Percentiles rank a stretch among this genome's conserved stretches.
Evolutionary conservation across 345 rosid genomes (phyloP).

Genomic region (Balakata baccata): DNA sequence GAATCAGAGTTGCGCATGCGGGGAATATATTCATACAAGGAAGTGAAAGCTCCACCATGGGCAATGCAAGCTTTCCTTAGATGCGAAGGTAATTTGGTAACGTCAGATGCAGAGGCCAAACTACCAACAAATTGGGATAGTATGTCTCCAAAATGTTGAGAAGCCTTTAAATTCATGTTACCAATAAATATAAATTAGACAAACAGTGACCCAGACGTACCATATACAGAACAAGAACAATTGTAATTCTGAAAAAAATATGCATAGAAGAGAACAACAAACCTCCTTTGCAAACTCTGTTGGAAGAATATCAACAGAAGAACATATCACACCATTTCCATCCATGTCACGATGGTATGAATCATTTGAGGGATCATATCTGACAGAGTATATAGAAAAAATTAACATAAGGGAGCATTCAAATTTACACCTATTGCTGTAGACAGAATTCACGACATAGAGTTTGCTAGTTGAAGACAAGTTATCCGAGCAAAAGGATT

Average conservation of each 20-base stretch:
- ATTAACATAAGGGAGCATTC: neutral
- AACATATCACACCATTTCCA: constrained; percentile 73
- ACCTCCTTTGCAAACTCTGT: constrained; percentile 98
- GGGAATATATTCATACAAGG: constrained; percentile 71
- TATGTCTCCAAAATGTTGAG: constrained; percentile 88
- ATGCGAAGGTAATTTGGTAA: constrained; percentile 59
- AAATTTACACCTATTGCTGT: neutral
- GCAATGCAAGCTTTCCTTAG: constrained; percentile 81
- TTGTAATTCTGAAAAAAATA: constrained; percentile 3
- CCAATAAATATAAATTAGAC: constrained; percentile 13
- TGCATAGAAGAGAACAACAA: constrained; percentile 8
- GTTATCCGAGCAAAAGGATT: neutral
- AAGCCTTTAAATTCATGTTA: constrained; percentile 50
- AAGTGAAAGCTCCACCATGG: constrained; percentile 64
- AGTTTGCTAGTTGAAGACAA: neutral
- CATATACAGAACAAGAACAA: neutral
- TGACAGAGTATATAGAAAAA: constrained; percentile 23
- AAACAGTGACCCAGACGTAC: neutral
- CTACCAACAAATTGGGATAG: constrained; percentile 65
- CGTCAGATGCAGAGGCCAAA: constrained; percentile 61
- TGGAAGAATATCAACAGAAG: constrained; percentile 90
- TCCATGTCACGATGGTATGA: constrained; percentile 78
- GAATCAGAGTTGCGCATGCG: constrained; percentile 76
- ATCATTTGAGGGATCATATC: constrained; percentile 56
- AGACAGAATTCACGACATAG: neutral